Base-by-base conservation (phyloP, 345 rosid genomes). In the Gossypium raimondii region DNA sequence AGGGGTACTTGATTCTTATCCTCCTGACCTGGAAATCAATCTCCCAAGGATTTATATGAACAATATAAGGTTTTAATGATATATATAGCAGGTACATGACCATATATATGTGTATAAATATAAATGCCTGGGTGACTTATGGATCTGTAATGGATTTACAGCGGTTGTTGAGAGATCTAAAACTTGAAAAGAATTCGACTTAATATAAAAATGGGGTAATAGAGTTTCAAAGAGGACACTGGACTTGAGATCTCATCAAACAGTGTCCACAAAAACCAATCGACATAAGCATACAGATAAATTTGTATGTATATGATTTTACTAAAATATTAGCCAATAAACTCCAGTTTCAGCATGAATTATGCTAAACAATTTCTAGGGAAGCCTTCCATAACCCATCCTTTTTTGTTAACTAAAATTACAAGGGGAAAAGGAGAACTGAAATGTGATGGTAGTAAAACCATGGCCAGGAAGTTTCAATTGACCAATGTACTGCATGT, bases 251-350 rank as follows among this genome's bases (percentile, higher is more conserved):
- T 29, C 47, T 38, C 20, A 63, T 63, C 18, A 34, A 34, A 10
- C 20, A 16, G 11, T 17, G 13, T 17, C 47, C n/a, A 62, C 16
- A 16, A 63, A 63, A 24, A 58, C 7, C 41, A 60, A 60, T 27
- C 9, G 7, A 18, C 16, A 58, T 11, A 58, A 29, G 38, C 38
- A 29, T 8, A 7, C 47, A 17, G 11, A 16, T 20, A 44, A 20
- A 61, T 61, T 27, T 29, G 66, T 7, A 63, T 63, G 47, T 16
- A 63, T 17, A 34, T 63, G 67, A 47, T 66, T 66, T 66, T 18
- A 18, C 16, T 9, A 43, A n/a, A 14, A 29, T n/a, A 25, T 63
- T 4, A 38, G 13, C 17, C 45, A 1, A 4, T 38, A 63, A 34
- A 17, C 25, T 27, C 20, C 20, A 53, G 43, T 27, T 48, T 16